These are phyloP conservation scores for Taphrina sp. DNA, from an alignment of 1,139 yeast genomes.

Conservation along the genomic window DNA sequence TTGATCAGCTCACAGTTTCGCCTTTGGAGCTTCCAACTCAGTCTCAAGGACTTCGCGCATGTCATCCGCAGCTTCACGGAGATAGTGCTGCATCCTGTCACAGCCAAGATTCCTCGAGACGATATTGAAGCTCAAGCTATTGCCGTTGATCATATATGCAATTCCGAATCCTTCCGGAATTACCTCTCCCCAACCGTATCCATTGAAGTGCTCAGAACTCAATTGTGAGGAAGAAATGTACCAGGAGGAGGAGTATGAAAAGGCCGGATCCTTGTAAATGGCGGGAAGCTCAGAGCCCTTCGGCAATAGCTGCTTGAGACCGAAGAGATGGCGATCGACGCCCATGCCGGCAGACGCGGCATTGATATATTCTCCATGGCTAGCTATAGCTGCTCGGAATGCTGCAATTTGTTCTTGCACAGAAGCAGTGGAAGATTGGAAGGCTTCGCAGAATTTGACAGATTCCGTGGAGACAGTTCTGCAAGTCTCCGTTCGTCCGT, in stretches of 20 bases:
- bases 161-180: constrained; percentile 91
- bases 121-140: constrained; percentile 82
- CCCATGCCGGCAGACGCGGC: constrained; percentile 86
- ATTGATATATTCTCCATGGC: constrained; percentile 71
- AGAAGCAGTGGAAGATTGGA: constrained; percentile 61
- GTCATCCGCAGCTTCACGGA: constrained; percentile 79
- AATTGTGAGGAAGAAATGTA: constrained; percentile 84
- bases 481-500: constrained; percentile 96
- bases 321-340: constrained; percentile 91
- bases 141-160: constrained; percentile 87
- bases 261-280: constrained; percentile 73
- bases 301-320: constrained; percentile 70
- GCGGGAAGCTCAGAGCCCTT: constrained; percentile 65
- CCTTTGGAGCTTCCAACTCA: constrained; percentile 40
- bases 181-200: constrained; percentile 97
- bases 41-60: constrained; percentile 61
- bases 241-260: constrained; percentile 77
- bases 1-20: too few relatives aligned
- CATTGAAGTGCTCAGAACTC: constrained; percentile 82
- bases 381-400: constrained; percentile 68
- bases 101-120: constrained; percentile 73
- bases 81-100: constrained; percentile 64
- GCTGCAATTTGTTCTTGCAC: constrained; percentile 62
- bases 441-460: constrained; percentile 67
- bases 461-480: constrained; percentile 81